Conservation (phyloP, 768 basidiomycete genomes). For the Boletus coccyginus region DNA sequence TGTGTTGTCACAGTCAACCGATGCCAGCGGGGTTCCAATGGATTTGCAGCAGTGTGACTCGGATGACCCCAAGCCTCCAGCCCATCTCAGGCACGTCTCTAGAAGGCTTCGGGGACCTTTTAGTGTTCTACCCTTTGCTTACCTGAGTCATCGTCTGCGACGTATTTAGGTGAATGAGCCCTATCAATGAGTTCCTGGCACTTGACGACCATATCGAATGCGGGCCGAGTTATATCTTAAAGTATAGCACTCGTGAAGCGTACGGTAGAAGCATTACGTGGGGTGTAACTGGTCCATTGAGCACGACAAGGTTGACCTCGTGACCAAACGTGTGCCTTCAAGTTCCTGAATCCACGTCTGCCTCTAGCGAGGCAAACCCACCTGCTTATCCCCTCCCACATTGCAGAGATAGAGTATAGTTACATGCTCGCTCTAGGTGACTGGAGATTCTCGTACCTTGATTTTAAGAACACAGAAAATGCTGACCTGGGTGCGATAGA, state of each 20-base stretch:
- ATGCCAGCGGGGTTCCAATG: too few species aligned
- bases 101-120: background rate
- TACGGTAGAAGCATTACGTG: too few species aligned
- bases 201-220: constrained; percentile 52
- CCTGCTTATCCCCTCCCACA: background rate
- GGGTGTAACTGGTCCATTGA: too few species aligned
- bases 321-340: constrained; percentile 54
- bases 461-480: background rate
- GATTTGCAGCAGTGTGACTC: too few species aligned
- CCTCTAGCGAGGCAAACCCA: background rate
- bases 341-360: background rate
- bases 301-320: constrained; percentile 39
- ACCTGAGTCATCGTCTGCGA: too few species aligned
- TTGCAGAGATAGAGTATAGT: constrained; percentile 15
- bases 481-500: constrained; percentile 28
- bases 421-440: constrained; percentile 11
- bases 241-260: constrained; percentile 73
- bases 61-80: too few species aligned
- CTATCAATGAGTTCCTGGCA: constrained; percentile 52
- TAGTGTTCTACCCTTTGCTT: background rate
- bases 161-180: constrained; percentile 51
- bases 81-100: too few species aligned
- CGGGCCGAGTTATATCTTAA: constrained; percentile 56
- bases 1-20: too few species aligned
- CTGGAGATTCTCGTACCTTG: background rate